phyloP scores from a whole-genome alignment of 2,329 filamentous ascomycete genomes.

The Cytospora mali region DNA sequence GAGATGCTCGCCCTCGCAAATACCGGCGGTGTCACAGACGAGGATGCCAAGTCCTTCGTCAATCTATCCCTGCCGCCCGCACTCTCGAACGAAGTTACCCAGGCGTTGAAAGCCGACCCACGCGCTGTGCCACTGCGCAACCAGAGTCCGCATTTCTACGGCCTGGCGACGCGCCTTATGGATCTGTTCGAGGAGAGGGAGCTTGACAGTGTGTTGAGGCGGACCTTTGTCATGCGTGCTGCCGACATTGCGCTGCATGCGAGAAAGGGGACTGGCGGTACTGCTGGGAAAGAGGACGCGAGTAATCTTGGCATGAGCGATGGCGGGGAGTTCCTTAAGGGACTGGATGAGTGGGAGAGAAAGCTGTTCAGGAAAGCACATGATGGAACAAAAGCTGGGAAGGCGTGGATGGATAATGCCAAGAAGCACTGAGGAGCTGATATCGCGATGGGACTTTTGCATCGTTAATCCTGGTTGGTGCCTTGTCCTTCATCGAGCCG shows the following conservation, averaged over 20 bases:
- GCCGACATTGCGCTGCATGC: slow-evolving; percentile 86
- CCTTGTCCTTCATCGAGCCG: background rate
- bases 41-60: slow-evolving; percentile 61
- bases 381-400: slow-evolving; percentile 70
- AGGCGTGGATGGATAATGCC: slow-evolving; percentile 69
- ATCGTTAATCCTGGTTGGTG: background rate
- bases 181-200: slow-evolving; percentile 84
- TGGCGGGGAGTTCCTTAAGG: slow-evolving; percentile 80
- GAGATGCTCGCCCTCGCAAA: slow-evolving; percentile 84
- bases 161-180: slow-evolving; percentile 79
- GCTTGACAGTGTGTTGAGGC: slow-evolving; percentile 73
- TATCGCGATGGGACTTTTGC: background rate
- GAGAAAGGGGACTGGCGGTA: slow-evolving; percentile 71
- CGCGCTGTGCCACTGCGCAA: slow-evolving; percentile 81
- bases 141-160: slow-evolving; percentile 86
- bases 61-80: slow-evolving; percentile 80
- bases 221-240: slow-evolving; percentile 81
- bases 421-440: slow-evolving; percentile 42
- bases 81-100: slow-evolving; percentile 77
- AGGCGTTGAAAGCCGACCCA: slow-evolving; percentile 88
- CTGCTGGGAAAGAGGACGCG: slow-evolving; percentile 70
- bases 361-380: slow-evolving; percentile 73
- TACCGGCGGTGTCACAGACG: slow-evolving; percentile 41
- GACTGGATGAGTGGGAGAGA: slow-evolving; percentile 88
- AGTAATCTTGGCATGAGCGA: slow-evolving; percentile 58